Base-by-base conservation (phyloP, 2,329 filamentous ascomycete species). In the Byssothecium circinans region DNA sequence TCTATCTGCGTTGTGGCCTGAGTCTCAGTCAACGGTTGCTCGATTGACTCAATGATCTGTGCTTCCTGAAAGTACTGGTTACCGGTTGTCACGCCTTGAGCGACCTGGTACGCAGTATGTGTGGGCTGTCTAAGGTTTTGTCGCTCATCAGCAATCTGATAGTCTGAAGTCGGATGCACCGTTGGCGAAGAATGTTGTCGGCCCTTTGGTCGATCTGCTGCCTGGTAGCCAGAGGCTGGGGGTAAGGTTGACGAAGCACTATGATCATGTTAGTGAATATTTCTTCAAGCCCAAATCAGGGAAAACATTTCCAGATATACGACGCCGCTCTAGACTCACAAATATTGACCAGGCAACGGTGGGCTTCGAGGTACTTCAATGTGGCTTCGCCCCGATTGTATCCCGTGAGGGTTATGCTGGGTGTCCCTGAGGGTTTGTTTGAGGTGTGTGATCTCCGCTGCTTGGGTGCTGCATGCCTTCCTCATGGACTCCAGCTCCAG, bases 321-420 rank as follows among this genome's bases (percentile, higher is more conserved):
- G 14, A 22, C 23, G 23, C 12, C 17, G 23, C 8, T 7, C 5
- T 17, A 17, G 8, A 41, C 27, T 48, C 20, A 40, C 41, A 33
- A 40, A 8, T 23, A 7, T 2, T 22, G 5, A 12, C 5, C 10
- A 14, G 29, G 6, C n/a, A 30, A 17, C 23, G 33, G 35, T 10
- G 45, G 45, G 12, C 40, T 43, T 12, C 45, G 38, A 7, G 45
- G 45, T 20, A 48, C 41, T 19, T 48, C 34, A 32, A 43, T 35
- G 12, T 43, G 35, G 7, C 25, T 27, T 11, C 5, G 33, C 33
- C 14, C 18, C 11, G n/a, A 15, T 19, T 20, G 8, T 33, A n/a
- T 6, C 33, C 10, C 10, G 18, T 10, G 15, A 15, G 15, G 8
- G 14, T 36, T 5, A 3, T 22, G 27, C 29, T 11, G 32, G n/a